phyloP scores from a whole-genome alignment of 768 basidiomycete genomes.

The Lenzites betulinus region DNA sequence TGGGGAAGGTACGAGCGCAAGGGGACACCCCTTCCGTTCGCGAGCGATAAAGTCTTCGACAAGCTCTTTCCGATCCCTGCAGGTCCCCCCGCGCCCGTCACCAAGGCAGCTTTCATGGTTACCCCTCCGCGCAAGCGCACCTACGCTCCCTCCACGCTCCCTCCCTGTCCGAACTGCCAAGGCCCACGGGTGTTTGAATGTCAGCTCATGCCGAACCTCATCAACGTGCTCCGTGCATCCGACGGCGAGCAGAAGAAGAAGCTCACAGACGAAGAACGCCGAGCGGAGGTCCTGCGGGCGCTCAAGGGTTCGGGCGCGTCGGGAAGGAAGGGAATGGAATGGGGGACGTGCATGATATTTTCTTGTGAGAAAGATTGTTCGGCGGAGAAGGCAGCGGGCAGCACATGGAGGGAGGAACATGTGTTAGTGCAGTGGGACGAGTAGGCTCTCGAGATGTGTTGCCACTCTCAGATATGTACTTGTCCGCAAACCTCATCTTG shows the following conservation, averaged over 20 bases:
- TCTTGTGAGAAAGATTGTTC: conserved; percentile 76
- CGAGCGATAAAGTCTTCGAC: conserved; percentile 73
- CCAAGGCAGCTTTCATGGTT: conserved; percentile 64
- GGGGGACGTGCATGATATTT: conserved; percentile 91
- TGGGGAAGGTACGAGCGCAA: conserved; percentile 80
- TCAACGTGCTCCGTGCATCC: conserved; percentile 63
- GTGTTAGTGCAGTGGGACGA: conserved; percentile 80
- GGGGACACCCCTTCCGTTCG: conserved; percentile 82
- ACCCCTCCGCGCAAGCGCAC: conserved; percentile 44
- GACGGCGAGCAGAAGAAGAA: conserved; percentile 32
- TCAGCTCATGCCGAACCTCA: conserved; percentile 93
- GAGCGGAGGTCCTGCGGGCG: conserved; percentile 56
- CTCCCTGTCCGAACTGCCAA: conserved; percentile 68
- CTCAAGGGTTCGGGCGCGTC: conserved; percentile 49
- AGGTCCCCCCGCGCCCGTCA: conserved; percentile 49
- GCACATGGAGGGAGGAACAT: conserved; percentile 71
- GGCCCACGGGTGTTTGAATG: conserved; percentile 81
- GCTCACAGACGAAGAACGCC: conserved; percentile 68
- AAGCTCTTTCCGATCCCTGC: conserved; percentile 66
- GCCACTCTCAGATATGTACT: background rate
- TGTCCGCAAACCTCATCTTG: background rate
- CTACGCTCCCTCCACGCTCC: conserved; percentile 54
- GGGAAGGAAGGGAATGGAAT: conserved; percentile 78
- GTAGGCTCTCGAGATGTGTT: conserved; percentile 35
- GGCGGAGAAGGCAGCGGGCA: conserved; percentile 38